Evolutionary conservation across 1,139 yeast genomes (phyloP), one percentile per base, ranked within the genome.

Genomic region (Zygosaccharomyces pseudobailii): DNA sequence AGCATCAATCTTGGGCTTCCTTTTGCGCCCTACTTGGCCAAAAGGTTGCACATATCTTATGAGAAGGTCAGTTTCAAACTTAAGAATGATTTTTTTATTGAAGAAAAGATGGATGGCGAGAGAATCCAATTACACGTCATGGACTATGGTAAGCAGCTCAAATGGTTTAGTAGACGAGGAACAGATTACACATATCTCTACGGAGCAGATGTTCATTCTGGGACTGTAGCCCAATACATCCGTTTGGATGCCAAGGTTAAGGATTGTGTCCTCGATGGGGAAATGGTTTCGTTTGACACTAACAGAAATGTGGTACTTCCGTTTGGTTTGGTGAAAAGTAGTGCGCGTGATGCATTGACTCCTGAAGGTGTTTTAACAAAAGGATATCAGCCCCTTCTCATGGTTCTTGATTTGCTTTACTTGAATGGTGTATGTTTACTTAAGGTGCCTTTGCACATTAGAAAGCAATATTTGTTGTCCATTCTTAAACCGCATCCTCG

Each of bases 101-200:
- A 92, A 59, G 97, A 92, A 63, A 92, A 92, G 62, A 76, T 89
- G 71, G 97, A 92, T 66, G 98, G 98, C 3, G 97, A 90, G 62
- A 69, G 98, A 54, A 80, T 87, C 62, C 82, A 87, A 45, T 55
- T 89, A 33, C 97, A 92, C 63, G 67, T 59, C 48, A 71, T 74
- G 45, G 51, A 65, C 30, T 54, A 55, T 36, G 76, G 79, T 1
- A 56, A 65, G 4, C 62, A 66, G 3, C 78, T 84, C 57, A 75
- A 75, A 51, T 89, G 79, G 66, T 84, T 69, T 58, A 80, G 89
- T 41, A 71, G 97, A 55, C 72, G 81, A 42, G 84, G 86, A 6
- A 79, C 80, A 43, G 92, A 89, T 54, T 88, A 84, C 57, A 79
- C 94, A 0, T 70, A 78, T 50, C 66, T 84, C 1, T 90, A 89